Evolutionary conservation across 202 grass and related monocot species (phyloP), one percentile per base, ranked within the genome.

Genomic region (Carex sylvatica): DNA sequence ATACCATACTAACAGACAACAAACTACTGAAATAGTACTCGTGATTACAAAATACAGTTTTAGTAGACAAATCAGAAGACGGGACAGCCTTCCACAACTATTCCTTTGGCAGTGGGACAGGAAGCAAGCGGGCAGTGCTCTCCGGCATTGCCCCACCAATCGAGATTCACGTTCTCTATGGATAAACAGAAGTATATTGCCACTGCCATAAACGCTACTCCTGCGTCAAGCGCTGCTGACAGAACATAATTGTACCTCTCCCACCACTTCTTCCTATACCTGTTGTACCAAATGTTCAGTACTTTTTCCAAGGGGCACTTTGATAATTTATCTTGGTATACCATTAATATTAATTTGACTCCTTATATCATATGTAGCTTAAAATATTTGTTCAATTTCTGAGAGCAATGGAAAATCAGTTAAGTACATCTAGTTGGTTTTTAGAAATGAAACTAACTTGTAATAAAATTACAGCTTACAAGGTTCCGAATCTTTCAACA

Each of bases 221-320:
- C 90, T 0, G 90, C 88, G 0, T 97, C 94, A 0, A 97, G 83
- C 0, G 87, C 92, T 0, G 90, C 94, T 2, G 94, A 97, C 42
- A 97, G 92, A 28, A 97, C 56, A 44, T 97, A 97, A 84, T 97
- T 97, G 87, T 94, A 97, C 83, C 90, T 88, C 40, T 85, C 77
- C 94, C 94, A 97, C 94, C 92, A 97, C 52, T 84, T 36, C 35
- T 36, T 36, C 35, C 35, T 36, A 36, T 36, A 36, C 35, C 35
- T 36, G 35, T 36, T 36, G 35, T 42, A 1, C 12, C 23, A 58
- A 58, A 76, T 76, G 52, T 58, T 56, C 6, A 18, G 15, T 76
- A 44, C 40, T 73, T 73, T 15, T 47, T 72, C 2, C 13, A n/a
- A 26, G 0, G 14, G 16, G 2, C 15, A 69, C 46, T 70, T 70